phyloP scores from a whole-genome alignment of 2,329 filamentous ascomycete genomes.

The Trichoderma koningii region DNA sequence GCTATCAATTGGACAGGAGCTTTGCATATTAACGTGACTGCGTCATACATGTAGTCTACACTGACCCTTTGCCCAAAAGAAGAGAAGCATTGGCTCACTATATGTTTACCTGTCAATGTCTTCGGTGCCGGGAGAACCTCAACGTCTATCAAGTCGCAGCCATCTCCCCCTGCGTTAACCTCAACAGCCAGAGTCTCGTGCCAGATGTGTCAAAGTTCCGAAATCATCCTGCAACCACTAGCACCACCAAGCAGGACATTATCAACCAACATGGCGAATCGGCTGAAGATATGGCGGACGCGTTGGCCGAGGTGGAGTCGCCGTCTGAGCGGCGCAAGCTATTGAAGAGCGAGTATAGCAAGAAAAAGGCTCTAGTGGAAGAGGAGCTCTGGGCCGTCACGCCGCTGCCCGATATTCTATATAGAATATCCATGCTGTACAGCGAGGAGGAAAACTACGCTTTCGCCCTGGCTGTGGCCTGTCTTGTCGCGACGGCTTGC shows the following conservation, averaged over 20 bases:
- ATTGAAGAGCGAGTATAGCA: conserved; percentile 33
- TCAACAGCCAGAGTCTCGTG: conserved; percentile 51
- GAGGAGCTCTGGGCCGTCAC: conserved; percentile 51
- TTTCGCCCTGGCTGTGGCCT: conserved; percentile 49
- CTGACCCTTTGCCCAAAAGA: conserved; percentile 47
- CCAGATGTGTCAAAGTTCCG: conserved; percentile 42
- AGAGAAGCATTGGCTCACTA: conserved; percentile 50
- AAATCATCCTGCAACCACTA: conserved; percentile 35
- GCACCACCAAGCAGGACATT: conserved; percentile 28
- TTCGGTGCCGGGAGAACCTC: conserved; percentile 53
- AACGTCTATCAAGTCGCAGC: conserved; percentile 55
- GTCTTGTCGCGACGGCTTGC: conserved; percentile 50
- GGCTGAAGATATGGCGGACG: conserved; percentile 36
- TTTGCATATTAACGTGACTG: neutral
- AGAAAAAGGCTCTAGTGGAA: conserved; percentile 33
- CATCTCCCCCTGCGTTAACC: conserved; percentile 43
- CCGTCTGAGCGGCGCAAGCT: conserved; percentile 35
- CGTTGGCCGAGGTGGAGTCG: conserved; percentile 32
- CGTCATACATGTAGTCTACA: conserved; percentile 47
- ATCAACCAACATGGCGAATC: conserved; percentile 33
- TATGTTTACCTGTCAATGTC: conserved; percentile 55
- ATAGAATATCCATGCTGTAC: conserved; percentile 50
- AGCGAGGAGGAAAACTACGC: conserved; percentile 46
- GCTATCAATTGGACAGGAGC: neutral
- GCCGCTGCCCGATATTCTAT: conserved; percentile 50